phyloP scores from a whole-genome alignment of 78 protist species.

The Dictyostelium citrinum region DNA sequence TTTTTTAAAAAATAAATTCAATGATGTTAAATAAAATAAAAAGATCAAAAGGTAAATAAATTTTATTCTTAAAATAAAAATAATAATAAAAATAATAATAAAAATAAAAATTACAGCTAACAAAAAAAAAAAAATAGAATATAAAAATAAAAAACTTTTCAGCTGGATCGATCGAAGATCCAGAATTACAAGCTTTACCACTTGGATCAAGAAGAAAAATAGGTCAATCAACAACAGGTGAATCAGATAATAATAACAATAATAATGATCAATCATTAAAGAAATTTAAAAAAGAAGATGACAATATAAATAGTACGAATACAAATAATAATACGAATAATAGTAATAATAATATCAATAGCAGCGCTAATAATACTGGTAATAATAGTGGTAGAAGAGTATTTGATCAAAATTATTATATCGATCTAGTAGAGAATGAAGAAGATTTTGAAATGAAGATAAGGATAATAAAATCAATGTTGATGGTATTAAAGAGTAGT shows the following conservation, averaged over 20 bases:
- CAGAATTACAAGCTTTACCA: neutral
- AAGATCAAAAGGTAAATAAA: neutral
- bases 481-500: neutral
- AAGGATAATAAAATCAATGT: constrained; percentile 7
- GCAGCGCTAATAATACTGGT: neutral
- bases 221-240: neutral
- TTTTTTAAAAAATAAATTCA: neutral
- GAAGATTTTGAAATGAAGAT: neutral
- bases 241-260: neutral
- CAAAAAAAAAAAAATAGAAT: neutral
- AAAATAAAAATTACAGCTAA: neutral
- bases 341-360: neutral
- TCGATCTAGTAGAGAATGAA: neutral
- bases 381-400: neutral
- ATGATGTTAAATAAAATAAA: neutral
- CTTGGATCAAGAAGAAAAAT: neutral
- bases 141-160: neutral
- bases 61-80: neutral
- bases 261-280: neutral
- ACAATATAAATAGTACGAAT: neutral
- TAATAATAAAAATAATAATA: neutral
- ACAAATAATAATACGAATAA: neutral
- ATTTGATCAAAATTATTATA: neutral
- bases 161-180: neutral
- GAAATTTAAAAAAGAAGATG: neutral